A percentile compares a stretch with the other conserved stretches of the same genome.
These are phyloP conservation scores for Pistacia integerrima DNA, from an alignment of 345 rosid genomes.

Conservation along the genomic window DNA sequence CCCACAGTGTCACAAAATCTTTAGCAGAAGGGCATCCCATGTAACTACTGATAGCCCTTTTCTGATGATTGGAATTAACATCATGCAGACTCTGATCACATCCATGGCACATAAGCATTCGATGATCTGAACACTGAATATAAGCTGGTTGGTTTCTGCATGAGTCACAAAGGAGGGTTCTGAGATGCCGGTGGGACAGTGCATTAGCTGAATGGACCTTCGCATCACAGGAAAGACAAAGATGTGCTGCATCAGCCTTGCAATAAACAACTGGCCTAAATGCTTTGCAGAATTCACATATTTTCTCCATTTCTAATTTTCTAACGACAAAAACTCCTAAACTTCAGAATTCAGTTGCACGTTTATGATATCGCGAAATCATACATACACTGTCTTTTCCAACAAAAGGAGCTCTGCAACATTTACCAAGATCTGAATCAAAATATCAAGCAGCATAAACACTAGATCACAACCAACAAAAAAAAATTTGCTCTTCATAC, in stretches of 20 bases:
- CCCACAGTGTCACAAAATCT: constrained; percentile 68
- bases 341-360: constrained; percentile 4
- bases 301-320: constrained; percentile 53
- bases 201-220: constrained; percentile 92
- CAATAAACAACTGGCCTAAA: constrained; percentile 77
- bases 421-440: constrained; percentile 19
- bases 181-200: constrained; percentile 73
- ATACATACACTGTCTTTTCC: not conserved
- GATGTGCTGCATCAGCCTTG: constrained; percentile 79
- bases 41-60: constrained; percentile 51
- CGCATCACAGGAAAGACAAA: constrained; percentile 83
- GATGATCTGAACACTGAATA: constrained; percentile 63
- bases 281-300: constrained; percentile 71
- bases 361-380: not conserved
- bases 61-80: constrained; percentile 50
- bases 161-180: constrained; percentile 65
- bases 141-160: constrained; percentile 56
- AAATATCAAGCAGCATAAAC: constrained; percentile 3
- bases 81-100: constrained; percentile 62
- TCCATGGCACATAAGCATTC: constrained; percentile 56
- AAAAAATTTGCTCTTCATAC: not conserved
- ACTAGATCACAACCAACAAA: not conserved
- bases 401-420: not conserved
- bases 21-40: constrained; percentile 75
- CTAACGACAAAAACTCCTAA: constrained; percentile 12